Evolutionary conservation across 345 rosid species (phyloP).

Genomic region (Carallia pectinifolia): DNA sequence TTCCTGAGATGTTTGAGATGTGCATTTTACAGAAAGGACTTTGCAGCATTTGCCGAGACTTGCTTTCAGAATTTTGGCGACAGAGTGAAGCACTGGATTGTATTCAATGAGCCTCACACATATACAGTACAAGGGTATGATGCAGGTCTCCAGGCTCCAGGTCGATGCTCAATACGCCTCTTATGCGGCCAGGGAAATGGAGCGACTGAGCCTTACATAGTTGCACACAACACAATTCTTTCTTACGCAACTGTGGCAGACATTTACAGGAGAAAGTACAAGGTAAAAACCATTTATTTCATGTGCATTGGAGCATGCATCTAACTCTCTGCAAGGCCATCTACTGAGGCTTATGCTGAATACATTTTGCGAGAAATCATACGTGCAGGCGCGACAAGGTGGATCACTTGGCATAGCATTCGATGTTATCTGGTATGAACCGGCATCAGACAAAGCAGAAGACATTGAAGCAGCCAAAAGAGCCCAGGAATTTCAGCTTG

Average conservation of each 20-base stretch:
- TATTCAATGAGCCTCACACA: constrained; percentile 92
- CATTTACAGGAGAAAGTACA: constrained; percentile 65
- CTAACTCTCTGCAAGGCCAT: too few relatives aligned
- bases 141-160: constrained; percentile 82
- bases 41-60: constrained; percentile 67
- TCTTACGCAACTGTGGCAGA: constrained; percentile 63
- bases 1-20: neutral
- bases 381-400: constrained; percentile 56
- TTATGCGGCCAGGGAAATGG: constrained; percentile 78
- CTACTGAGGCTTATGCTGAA: too few relatives aligned
- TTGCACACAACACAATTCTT: constrained; percentile 68
- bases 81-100: constrained; percentile 88
- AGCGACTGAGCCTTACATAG: constrained; percentile 86
- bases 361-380: neutral
- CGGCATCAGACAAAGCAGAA: constrained; percentile 49
- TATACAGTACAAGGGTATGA: constrained; percentile 81
- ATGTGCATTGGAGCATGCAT: too few relatives aligned
- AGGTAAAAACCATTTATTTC: constrained; percentile 35
- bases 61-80: constrained; percentile 87
- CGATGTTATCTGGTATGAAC: constrained; percentile 80
- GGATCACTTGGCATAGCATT: constrained; percentile 73
- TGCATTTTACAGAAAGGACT: constrained; percentile 60
- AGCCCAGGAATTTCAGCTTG: constrained; percentile 97
- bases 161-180: constrained; percentile 68
- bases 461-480: constrained; percentile 80